phyloP scores from a whole-genome alignment of 2,329 filamentous ascomycete species.

The Plenodomus tracheiphilus region DNA sequence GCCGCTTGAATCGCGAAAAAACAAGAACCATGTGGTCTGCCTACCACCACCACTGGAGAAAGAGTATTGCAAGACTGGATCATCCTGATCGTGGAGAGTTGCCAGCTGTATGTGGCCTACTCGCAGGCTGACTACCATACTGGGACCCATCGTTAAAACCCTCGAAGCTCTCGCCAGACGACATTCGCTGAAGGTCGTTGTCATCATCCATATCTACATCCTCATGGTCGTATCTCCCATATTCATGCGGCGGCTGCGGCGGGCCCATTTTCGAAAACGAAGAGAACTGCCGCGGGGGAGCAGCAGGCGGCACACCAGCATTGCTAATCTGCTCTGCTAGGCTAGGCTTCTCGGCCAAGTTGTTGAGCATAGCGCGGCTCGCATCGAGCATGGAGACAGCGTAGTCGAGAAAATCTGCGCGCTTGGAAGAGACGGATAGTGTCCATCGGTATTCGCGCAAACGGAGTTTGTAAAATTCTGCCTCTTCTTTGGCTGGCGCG shows the following conservation, averaged over 20 bases:
- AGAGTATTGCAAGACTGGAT: neutral
- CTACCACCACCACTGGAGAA: neutral
- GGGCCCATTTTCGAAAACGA: slow-evolving; percentile 23
- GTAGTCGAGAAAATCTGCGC: slow-evolving; percentile 56
- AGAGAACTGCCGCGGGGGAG: slow-evolving; percentile 23
- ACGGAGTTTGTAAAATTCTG: slow-evolving; percentile 85
- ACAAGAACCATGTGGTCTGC: neutral
- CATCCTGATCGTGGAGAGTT: slow-evolving; percentile 25
- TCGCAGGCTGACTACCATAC: slow-evolving; percentile 26
- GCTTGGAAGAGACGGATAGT: slow-evolving; percentile 79
- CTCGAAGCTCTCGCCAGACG: slow-evolving; percentile 35
- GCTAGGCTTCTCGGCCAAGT: slow-evolving; percentile 50
- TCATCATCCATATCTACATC: slow-evolving; percentile 36
- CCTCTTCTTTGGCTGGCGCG: slow-evolving; percentile 82
- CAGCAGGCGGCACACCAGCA: slow-evolving; percentile 42
- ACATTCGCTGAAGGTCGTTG: slow-evolving; percentile 21
- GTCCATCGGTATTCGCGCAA: slow-evolving; percentile 94
- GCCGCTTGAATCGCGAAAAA: slow-evolving; percentile 7
- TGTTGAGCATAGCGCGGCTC: slow-evolving; percentile 48
- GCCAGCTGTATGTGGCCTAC: slow-evolving; percentile 22
- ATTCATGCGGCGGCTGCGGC: slow-evolving; percentile 13
- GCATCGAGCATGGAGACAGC: slow-evolving; percentile 52
- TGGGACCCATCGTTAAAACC: slow-evolving; percentile 35
- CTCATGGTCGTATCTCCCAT: slow-evolving; percentile 15
- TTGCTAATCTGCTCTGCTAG: slow-evolving; percentile 44